These are phyloP conservation scores for Mycogone perniciosa DNA, from an alignment of 2,329 filamentous ascomycete species.

Conservation along the genomic window DNA sequence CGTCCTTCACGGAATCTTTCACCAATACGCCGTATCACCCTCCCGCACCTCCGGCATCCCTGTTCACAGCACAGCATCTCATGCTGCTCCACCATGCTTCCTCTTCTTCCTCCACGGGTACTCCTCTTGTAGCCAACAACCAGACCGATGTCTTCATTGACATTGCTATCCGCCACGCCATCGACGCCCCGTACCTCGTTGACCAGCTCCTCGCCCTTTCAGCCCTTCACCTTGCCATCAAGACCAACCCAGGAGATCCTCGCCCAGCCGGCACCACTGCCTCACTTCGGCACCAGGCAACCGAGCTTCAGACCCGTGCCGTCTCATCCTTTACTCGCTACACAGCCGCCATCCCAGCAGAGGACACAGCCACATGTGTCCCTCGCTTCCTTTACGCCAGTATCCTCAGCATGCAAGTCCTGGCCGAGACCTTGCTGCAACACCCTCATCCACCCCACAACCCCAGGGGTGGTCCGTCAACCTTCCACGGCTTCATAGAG, in stretches of 20 bases:
- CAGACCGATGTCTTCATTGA: constrained; percentile 22
- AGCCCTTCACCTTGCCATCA: constrained; percentile 32
- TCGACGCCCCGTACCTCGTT: constrained; percentile 38
- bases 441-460: constrained; percentile 19
- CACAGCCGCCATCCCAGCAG: constrained; percentile 16
- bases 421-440: constrained; percentile 40
- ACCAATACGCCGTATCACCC: constrained; percentile 14
- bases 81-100: constrained; percentile 34
- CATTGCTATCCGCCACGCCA: constrained; percentile 27
- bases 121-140: constrained; percentile 17
- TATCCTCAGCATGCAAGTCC: constrained; percentile 38
- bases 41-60: constrained; percentile 15
- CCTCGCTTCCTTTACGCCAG: constrained; percentile 40
- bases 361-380: constrained; percentile 25
- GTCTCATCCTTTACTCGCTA: constrained; percentile 33
- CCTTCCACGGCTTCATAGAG: constrained; percentile 34
- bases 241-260: constrained; percentile 15
- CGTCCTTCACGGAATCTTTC: constrained; percentile 14
- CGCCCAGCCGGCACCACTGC: background rate
- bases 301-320: constrained; percentile 39
- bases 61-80: constrained; percentile 34
- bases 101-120: constrained; percentile 16
- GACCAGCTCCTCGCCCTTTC: constrained; percentile 41
- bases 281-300: constrained; percentile 30
- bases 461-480: background rate